A percentile compares a stretch with the other conserved stretches of the same genome.
Conservation (phyloP, 2,329 filamentous ascomycete genomes). For the Fusarium nurragi region DNA sequence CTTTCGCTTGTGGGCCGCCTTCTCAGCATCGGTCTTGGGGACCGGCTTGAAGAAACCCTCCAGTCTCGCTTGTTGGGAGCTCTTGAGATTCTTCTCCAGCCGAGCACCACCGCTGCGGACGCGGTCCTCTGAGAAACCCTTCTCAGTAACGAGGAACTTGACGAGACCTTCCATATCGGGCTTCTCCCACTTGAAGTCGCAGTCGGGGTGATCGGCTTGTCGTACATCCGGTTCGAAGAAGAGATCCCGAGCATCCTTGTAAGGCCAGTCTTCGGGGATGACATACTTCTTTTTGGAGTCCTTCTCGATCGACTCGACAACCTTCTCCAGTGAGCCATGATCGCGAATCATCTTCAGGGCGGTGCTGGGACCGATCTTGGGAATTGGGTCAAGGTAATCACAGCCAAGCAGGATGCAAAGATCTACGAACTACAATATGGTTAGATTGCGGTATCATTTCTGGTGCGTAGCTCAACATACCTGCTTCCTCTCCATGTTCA, state of each 20-base stretch:
- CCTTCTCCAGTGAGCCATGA: conserved; percentile 85
- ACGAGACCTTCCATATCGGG: conserved; percentile 91
- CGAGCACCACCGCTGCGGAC: conserved; percentile 82
- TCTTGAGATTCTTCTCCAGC: conserved; percentile 90
- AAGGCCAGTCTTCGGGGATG: conserved; percentile 97
- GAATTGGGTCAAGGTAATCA: conserved; percentile 96
- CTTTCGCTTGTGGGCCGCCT: conserved; percentile 88
- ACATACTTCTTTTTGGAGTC: conserved; percentile 82
- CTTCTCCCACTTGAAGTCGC: conserved; percentile 97
- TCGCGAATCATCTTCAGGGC: conserved; percentile 95
- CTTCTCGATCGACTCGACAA: conserved; percentile 81
- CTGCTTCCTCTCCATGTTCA: conserved; percentile 88
- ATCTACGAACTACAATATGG: conserved; percentile 80
- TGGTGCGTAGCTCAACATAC: conserved; percentile 54
- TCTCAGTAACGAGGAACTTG: conserved; percentile 89
- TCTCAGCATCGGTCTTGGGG: conserved; percentile 87
- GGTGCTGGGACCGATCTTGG: conserved; percentile 91
- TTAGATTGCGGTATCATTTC: conserved; percentile 9
- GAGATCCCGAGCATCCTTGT: conserved; percentile 86
- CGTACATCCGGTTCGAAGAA: conserved; percentile 94
- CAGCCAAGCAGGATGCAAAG: conserved; percentile 97
- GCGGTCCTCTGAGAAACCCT: conserved; percentile 96
- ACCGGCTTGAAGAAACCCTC: conserved; percentile 98
- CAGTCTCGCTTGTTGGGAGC: conserved; percentile 86
- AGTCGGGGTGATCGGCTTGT: conserved; percentile 81